Evolutionary conservation across 2,329 filamentous ascomycete species (phyloP).

Genomic region (Cryoendolithus antarcticus): DNA sequence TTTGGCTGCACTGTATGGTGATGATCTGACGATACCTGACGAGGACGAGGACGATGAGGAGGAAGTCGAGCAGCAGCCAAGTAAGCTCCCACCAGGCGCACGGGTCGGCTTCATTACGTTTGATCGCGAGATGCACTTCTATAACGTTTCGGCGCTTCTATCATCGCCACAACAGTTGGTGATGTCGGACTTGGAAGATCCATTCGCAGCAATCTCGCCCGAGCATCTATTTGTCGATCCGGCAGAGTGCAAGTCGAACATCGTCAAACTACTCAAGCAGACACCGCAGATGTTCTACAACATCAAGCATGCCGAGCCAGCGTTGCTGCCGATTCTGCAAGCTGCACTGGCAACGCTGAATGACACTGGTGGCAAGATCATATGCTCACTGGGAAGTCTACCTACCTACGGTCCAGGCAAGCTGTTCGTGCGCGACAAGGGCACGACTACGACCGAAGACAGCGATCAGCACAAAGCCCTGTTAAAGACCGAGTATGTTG

Average conservation of each 20-base stretch:
- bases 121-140: conserved; percentile 95
- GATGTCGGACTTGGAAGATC: conserved; percentile 94
- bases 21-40: conserved; percentile 38
- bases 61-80: conserved; percentile 29
- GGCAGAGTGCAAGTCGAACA: conserved; percentile 74
- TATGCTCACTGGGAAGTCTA: conserved; percentile 76
- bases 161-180: conserved; percentile 95
- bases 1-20: conserved; percentile 68
- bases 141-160: conserved; percentile 72
- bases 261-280: conserved; percentile 71
- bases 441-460: conserved; percentile 68
- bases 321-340: conserved; percentile 71
- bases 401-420: conserved; percentile 85
- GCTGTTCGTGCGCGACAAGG: conserved; percentile 75
- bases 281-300: conserved; percentile 77
- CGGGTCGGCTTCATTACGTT: conserved; percentile 93
- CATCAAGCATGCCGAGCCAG: conserved; percentile 83
- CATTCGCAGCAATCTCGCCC: conserved; percentile 72
- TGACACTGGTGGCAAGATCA: conserved; percentile 79
- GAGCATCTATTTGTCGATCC: conserved; percentile 93
- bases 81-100: conserved; percentile 58
- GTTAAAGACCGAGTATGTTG: conserved; percentile 77
- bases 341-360: conserved; percentile 74
- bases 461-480: conserved; percentile 88
- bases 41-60: conserved; percentile 42